Percentiles rank a stretch among this genome's conserved stretches.
Evolutionary conservation across 768 basidiomycete genomes (phyloP).

Genomic region (Suillus subaureus): DNA sequence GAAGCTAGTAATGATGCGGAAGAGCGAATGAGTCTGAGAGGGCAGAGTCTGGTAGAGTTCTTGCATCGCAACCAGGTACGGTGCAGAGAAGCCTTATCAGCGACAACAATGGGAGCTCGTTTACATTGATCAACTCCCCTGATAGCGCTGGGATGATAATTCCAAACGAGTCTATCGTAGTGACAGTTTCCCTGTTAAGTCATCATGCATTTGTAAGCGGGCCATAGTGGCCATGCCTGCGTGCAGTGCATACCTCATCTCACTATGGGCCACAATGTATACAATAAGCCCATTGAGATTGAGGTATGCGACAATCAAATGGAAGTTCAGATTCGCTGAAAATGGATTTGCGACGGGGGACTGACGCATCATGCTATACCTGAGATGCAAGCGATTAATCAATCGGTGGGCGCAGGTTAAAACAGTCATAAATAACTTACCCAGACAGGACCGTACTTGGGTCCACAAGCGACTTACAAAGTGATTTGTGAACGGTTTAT

Average conservation of each 20-base stretch:
- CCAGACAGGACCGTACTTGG: not conserved
- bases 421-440: not conserved
- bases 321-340: not conserved
- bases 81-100: not conserved
- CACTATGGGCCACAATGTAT: not conserved
- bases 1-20: not conserved
- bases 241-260: not conserved
- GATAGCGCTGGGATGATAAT: not conserved
- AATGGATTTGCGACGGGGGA: not conserved
- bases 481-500: not conserved
- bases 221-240: not conserved
- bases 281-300: not conserved
- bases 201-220: not conserved
- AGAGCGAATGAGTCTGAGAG: not conserved
- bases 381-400: not conserved
- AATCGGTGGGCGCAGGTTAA: not conserved
- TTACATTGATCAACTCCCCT: not conserved
- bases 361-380: not conserved
- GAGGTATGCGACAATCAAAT: not conserved
- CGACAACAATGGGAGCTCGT: not conserved
- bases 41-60: not conserved
- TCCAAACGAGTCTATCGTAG: not conserved
- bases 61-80: slow-evolving; percentile 1
- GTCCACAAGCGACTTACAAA: not conserved
- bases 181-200: not conserved